Conservation (phyloP, 371 early-diverging fungal species). For the Conidiobolus incongruus region DNA sequence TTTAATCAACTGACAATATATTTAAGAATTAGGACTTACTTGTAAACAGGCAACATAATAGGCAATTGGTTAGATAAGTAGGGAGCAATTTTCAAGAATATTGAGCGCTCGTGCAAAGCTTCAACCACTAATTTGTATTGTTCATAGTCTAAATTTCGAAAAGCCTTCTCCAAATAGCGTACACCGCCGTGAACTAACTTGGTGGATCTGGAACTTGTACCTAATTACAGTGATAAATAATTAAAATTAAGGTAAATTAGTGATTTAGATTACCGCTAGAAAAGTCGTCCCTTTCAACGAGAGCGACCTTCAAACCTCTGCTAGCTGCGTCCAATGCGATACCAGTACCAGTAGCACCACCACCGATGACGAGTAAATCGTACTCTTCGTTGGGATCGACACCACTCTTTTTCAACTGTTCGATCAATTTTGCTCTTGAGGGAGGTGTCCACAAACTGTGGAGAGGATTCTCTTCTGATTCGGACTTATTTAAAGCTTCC, state of each 20-base stretch:
- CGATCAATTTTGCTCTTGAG: conserved; percentile 42
- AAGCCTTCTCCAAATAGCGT: conserved; percentile 96
- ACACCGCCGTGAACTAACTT: conserved; percentile 99
- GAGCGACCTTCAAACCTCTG: conserved; percentile 86
- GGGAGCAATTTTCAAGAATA: conserved; percentile 89
- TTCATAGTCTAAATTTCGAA: conserved; percentile 82
- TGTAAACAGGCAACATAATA: conserved; percentile 89
- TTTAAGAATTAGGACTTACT: conserved; percentile 24
- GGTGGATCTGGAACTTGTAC: conserved; percentile 91
- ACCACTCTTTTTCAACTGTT: conserved; percentile 23
- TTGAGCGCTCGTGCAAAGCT: conserved; percentile 89
- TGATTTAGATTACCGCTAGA: conserved; percentile 35
- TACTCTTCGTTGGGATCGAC: conserved; percentile 12
- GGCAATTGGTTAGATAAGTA: conserved; percentile 86
- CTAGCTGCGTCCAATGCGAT: conserved; percentile 94
- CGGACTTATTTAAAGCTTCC: neutral
- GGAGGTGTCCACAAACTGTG: conserved; percentile 48
- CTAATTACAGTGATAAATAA: conserved; percentile 10
- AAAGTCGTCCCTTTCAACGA: conserved; percentile 97
- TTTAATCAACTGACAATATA: neutral
- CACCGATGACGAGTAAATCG: conserved; percentile 94
- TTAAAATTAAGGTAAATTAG: neutral
- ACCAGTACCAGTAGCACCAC: conserved; percentile 96
- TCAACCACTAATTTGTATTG: conserved; percentile 95
- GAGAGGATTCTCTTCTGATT: conserved; percentile 11